Percentiles rank a stretch among this genome's conserved stretches.
These are phyloP conservation scores for Botrytis medusae DNA, from an alignment of 2,329 filamentous ascomycete genomes.

Conservation along the genomic window DNA sequence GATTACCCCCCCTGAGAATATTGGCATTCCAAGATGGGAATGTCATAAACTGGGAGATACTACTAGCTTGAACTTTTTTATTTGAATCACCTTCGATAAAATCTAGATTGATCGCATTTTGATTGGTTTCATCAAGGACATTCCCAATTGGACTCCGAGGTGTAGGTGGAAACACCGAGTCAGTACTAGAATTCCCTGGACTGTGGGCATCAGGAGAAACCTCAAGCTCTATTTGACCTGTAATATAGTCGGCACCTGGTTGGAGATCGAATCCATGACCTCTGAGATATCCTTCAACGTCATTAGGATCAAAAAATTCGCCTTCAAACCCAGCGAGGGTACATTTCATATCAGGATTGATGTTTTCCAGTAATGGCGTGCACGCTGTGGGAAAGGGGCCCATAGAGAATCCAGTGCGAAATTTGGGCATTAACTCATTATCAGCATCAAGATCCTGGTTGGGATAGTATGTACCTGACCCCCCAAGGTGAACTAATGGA, in stretches of 20 bases:
- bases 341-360: conserved; percentile 52
- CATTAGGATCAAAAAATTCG: conserved; percentile 74
- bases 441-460: conserved; percentile 29
- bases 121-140: conserved; percentile 14
- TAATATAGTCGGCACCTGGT: conserved; percentile 58
- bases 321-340: conserved; percentile 65
- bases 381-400: conserved; percentile 50
- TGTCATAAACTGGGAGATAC: background rate
- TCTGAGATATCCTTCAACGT: conserved; percentile 72
- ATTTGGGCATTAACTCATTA: conserved; percentile 33
- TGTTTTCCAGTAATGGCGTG: conserved; percentile 44
- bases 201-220: conserved; percentile 24
- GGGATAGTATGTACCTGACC: conserved; percentile 65
- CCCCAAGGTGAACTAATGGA: conserved; percentile 66
- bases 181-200: conserved; percentile 25
- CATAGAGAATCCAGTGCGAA: conserved; percentile 44
- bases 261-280: conserved; percentile 63
- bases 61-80: background rate
- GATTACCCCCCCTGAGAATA: background rate
- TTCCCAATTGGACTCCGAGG: conserved; percentile 28
- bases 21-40: conserved; percentile 7
- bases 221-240: conserved; percentile 52
- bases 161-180: conserved; percentile 28
- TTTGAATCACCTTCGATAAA: background rate
- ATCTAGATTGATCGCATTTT: background rate